Base-by-base conservation (phyloP, 345 rosid genomes). In the Toxicodendron radicans region DNA sequence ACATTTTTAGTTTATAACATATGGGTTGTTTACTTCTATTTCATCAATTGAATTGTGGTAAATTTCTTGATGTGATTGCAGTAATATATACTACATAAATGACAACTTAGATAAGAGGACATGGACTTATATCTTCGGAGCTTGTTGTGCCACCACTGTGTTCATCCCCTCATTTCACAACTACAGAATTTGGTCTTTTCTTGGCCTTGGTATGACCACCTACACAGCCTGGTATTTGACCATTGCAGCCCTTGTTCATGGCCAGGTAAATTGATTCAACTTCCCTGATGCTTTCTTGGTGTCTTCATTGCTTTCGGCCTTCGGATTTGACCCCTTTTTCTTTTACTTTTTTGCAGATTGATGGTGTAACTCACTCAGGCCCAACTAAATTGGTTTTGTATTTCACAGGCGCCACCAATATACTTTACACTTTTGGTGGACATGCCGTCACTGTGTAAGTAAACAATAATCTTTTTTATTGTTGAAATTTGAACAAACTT, bases 171-270 rank as follows among this genome's bases (percentile, higher is more conserved):
- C 97, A 16, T 92, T 90, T 80, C 93, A 87, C 78, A 92, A 92
- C 85, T 92, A 92, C 67, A 82, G 95, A 79, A 79, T 92, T 61
- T 92, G 97, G 97, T 87, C 97, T 20, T 90, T 92, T 74, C 88
- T 92, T 57, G 95, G 95, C 12, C 92, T 92, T 64, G 91, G 85
- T 35, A 92, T 92, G 97, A 90, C 97, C 62, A 84, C 97, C 46
- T 92, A 86, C 78, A 90, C 97, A 10, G 97, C 97, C n/a, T 92
- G 97, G 97, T 90, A 90, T 81, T 2, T 92, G 71, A 86, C 97
- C 71, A 74, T 84, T 1, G 95, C 91, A 1, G 78, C 93, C 72
- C 38, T 90, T 30, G 80, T 76, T 70, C 89, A 89, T 32, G 97
- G 97, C 82, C 92, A 84, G 92, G 92, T 90, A 72, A 64, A 1